These are phyloP conservation scores for Plasmodium inui DNA, from an alignment of 169 alveolate genomes.

Conservation along the genomic window DNA sequence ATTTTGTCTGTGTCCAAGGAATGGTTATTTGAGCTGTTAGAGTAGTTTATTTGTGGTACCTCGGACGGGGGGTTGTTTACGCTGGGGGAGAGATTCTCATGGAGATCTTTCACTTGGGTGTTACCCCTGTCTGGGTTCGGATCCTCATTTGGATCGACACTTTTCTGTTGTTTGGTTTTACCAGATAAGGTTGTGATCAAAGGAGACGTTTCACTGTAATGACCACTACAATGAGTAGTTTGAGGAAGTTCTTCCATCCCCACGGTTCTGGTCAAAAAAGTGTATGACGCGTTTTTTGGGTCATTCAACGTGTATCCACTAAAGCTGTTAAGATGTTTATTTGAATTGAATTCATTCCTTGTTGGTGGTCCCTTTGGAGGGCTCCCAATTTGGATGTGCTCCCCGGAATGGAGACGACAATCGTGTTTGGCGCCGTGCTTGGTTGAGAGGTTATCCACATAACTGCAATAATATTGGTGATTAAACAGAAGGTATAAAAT, in stretches of 20 bases:
- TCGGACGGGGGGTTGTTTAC: not conserved
- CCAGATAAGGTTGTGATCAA: not conserved
- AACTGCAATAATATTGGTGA: not conserved
- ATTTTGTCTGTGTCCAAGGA: not conserved
- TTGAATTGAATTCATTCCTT: not conserved
- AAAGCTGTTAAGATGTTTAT: not conserved
- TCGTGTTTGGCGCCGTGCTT: not conserved
- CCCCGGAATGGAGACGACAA: not conserved
- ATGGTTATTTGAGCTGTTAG: not conserved
- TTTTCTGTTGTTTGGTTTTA: not conserved
- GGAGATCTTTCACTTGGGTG: not conserved
- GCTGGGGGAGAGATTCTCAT: not conserved
- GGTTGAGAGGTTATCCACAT: not conserved
- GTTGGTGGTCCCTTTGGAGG: not conserved
- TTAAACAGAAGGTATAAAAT: constrained; percentile 12
- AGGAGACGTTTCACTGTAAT: not conserved
- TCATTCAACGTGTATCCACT: not conserved
- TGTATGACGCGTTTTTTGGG: not conserved
- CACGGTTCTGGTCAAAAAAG: not conserved
- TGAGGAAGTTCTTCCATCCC: not conserved
- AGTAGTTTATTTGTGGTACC: not conserved
- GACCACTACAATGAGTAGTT: not conserved
- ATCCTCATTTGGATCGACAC: not conserved
- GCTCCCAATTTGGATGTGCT: not conserved
- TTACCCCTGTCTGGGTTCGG: not conserved